Conservation (phyloP, 1,284 basidiomycete genomes). For the Puccinia novopanici region DNA sequence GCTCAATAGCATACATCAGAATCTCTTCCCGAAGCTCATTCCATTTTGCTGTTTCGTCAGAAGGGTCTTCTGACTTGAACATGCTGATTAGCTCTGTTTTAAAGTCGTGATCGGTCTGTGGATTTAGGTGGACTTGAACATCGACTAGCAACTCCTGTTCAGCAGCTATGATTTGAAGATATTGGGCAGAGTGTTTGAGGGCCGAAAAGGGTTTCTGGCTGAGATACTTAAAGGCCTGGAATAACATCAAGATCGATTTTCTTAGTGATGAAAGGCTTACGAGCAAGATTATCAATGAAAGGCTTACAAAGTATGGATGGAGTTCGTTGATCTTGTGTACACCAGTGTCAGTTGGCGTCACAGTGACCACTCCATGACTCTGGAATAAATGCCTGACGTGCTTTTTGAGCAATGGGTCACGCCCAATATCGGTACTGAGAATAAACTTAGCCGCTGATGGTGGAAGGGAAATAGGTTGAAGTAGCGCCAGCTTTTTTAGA, state of each 20-base stretch:
- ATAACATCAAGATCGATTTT: conserved; percentile 29
- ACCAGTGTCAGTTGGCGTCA: conserved; percentile 89
- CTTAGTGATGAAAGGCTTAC: background rate
- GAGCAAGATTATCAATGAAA: background rate
- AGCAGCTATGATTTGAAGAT: conserved; percentile 86
- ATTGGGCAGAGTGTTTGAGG: conserved; percentile 74
- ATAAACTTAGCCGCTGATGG: conserved; percentile 73
- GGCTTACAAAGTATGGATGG: conserved; percentile 76
- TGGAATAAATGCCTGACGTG: conserved; percentile 78
- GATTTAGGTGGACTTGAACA: conserved; percentile 72
- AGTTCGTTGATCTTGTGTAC: conserved; percentile 83
- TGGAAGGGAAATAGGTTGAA: background rate
- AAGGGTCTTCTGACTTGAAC: conserved; percentile 81
- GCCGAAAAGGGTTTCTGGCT: conserved; percentile 75
- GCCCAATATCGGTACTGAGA: conserved; percentile 84
- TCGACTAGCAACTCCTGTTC: conserved; percentile 84
- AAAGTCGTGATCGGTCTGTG: conserved; percentile 68
- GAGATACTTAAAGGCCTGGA: conserved; percentile 92
- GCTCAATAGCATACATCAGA: conserved; percentile 74
- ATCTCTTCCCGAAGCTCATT: conserved; percentile 81
- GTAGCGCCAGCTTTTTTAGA: background rate
- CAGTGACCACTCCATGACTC: conserved; percentile 74
- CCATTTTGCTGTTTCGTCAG: conserved; percentile 85
- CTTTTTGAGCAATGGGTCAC: conserved; percentile 83
- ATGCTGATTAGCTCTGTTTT: conserved; percentile 76